Percentiles rank a stretch among this genome's conserved stretches.
These are phyloP conservation scores for Triglochin maritima DNA, from an alignment of 106 monocot species.

Conservation along the genomic window DNA sequence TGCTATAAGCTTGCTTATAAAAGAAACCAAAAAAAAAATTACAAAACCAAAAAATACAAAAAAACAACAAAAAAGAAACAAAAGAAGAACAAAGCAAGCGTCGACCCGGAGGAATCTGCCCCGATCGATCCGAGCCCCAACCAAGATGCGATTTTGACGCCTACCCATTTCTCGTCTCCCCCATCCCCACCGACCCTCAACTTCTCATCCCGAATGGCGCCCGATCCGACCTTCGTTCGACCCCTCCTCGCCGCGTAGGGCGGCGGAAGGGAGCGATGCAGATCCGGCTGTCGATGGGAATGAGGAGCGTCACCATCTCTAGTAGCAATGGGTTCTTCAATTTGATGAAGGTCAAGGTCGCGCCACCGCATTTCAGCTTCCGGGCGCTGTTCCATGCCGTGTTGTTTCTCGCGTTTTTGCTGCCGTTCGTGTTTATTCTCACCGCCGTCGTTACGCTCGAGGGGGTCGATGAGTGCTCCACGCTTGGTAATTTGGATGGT, in stretches of 20 bases:
- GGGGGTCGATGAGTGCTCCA: conserved; percentile 25
- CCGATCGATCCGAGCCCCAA: too few species aligned
- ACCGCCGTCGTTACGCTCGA: conserved; percentile 31
- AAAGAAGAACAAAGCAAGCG: too few species aligned
- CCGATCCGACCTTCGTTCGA: not conserved
- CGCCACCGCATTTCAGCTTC: conserved; percentile 13
- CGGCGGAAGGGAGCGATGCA: conserved; percentile 39
- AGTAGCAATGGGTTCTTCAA: conserved; percentile 67
- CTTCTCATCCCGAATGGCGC: too few species aligned
- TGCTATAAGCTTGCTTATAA: too few species aligned
- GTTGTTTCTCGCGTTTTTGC: conserved; percentile 23
- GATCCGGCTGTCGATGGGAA: conserved; percentile 81
- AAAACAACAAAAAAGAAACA: too few species aligned
- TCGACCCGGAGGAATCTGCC: too few species aligned
- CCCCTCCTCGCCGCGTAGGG: not conserved
- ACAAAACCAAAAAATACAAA: too few species aligned
- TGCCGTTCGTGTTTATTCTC: conserved; percentile 28
- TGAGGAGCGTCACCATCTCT: conserved; percentile 85
- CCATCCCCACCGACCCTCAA: too few species aligned
- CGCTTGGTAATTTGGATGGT: conserved; percentile 8
- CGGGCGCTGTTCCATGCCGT: conserved; percentile 15
- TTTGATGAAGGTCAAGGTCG: conserved; percentile 73
- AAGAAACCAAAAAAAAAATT: too few species aligned
- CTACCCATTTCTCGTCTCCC: too few species aligned
- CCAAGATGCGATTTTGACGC: too few species aligned